phyloP scores from a whole-genome alignment of 2,329 filamentous ascomycete genomes.

The Plenodomus lindquistii region DNA sequence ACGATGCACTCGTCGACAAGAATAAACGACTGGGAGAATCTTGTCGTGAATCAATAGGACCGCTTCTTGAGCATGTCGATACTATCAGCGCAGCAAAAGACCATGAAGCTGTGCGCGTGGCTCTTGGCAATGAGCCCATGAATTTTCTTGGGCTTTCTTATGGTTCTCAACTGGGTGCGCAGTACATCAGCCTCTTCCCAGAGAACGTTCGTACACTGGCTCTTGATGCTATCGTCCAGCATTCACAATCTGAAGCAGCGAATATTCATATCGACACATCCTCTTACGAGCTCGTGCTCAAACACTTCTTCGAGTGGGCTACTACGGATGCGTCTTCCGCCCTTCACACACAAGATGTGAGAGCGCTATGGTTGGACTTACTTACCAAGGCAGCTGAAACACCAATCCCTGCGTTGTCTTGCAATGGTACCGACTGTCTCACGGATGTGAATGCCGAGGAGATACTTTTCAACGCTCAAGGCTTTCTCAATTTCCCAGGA shows the following conservation, averaged over 20 bases:
- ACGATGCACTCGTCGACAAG: slow-evolving; percentile 43
- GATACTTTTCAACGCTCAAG: slow-evolving; percentile 25
- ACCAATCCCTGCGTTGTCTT: slow-evolving; percentile 45
- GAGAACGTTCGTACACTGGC: slow-evolving; percentile 48
- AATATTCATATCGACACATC: slow-evolving; percentile 43
- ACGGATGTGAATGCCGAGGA: slow-evolving; percentile 37
- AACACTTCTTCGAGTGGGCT: slow-evolving; percentile 48
- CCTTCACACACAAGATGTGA: slow-evolving; percentile 32
- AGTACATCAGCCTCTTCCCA: slow-evolving; percentile 53
- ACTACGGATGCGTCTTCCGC: slow-evolving; percentile 30
- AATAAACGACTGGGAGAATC: slow-evolving; percentile 48
- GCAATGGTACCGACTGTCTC: slow-evolving; percentile 22
- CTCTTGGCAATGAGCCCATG: slow-evolving; percentile 41
- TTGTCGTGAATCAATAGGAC: slow-evolving; percentile 47
- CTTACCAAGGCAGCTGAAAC: slow-evolving; percentile 32
- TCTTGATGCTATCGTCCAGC: slow-evolving; percentile 53
- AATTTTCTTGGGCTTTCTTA: slow-evolving; percentile 52
- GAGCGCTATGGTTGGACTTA: slow-evolving; percentile 21
- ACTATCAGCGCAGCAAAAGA: slow-evolving; percentile 42
- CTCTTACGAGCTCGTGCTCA: slow-evolving; percentile 44
- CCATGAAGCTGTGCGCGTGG: slow-evolving; percentile 41
- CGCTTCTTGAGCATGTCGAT: slow-evolving; percentile 49
- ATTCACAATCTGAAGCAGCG: slow-evolving; percentile 42
- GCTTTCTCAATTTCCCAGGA: slow-evolving; percentile 4
- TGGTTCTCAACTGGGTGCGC: slow-evolving; percentile 50